Evolutionary conservation across 2,329 filamentous ascomycete species (phyloP).

Genomic region (Penicillium thymicola): DNA sequence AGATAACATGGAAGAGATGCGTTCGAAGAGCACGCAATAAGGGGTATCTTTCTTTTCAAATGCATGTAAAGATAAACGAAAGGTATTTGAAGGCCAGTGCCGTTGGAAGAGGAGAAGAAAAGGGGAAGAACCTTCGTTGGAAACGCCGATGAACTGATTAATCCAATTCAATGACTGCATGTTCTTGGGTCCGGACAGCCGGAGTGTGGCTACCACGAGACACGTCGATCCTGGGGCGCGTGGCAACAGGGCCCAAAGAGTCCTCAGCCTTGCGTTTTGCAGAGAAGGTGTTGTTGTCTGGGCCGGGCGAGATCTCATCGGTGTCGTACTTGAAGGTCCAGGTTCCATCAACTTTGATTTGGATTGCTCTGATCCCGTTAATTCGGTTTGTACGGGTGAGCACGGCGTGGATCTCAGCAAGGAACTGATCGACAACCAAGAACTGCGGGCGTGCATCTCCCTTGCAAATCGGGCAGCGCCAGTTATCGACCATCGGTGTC

Average conservation of each 20-base stretch:
- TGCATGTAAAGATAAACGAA: conserved; percentile 1
- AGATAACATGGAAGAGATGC: not conserved
- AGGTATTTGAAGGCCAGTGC: not conserved
- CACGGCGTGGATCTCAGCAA: conserved; percentile 58
- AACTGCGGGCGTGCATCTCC: conserved; percentile 70
- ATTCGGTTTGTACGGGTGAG: conserved; percentile 52
- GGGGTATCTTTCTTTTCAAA: conserved; percentile 14
- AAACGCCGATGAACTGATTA: not conserved
- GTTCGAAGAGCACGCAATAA: not conserved
- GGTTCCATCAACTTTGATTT: conserved; percentile 60
- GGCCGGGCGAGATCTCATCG: conserved; percentile 14
- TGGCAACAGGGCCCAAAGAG: conserved; percentile 6
- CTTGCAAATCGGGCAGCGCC: conserved; percentile 83
- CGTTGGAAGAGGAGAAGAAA: not conserved
- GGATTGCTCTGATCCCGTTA: conserved; percentile 57
- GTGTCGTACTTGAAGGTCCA: conserved; percentile 57
- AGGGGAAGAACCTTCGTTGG: not conserved
- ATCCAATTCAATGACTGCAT: conserved; percentile 22
- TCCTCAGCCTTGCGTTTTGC: conserved; percentile 15
- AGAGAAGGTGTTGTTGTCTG: not conserved
- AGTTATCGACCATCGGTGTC: conserved; percentile 51
- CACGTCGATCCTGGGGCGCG: conserved; percentile 14
- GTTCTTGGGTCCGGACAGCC: not conserved
- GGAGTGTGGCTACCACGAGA: not conserved
- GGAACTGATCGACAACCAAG: conserved; percentile 71